Conservation (phyloP, 768 basidiomycete genomes). For the Candolleomyces efflorescens region DNA sequence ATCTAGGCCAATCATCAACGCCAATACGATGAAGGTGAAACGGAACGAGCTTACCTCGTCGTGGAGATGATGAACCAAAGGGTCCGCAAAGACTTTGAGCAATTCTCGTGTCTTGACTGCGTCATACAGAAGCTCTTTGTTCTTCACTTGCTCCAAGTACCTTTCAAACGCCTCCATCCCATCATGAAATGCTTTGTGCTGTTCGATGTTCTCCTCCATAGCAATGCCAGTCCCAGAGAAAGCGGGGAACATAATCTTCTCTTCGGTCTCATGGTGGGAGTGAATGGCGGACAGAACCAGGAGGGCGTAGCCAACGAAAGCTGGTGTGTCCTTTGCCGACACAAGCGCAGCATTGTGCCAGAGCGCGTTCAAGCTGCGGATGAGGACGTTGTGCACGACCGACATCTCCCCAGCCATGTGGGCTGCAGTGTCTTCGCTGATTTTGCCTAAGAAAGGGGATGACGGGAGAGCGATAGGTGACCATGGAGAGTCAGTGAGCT, state of each 20-base stretch:
- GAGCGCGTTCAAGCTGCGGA: constrained; percentile 13
- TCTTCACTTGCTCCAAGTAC: constrained; percentile 15
- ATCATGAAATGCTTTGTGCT: constrained; percentile 19
- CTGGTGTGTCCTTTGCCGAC: constrained; percentile 13
- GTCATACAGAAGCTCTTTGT: constrained; percentile 12
- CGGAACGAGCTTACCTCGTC: constrained; percentile 18
- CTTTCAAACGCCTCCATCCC: constrained; percentile 16
- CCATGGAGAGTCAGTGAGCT: not conserved
- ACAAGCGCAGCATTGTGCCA: constrained; percentile 13
- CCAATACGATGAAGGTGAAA: not conserved
- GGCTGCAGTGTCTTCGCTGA: not conserved
- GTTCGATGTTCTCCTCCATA: constrained; percentile 22
- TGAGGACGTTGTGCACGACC: not conserved
- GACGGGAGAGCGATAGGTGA: not conserved
- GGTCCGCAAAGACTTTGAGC: constrained; percentile 18
- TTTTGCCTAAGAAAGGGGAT: not conserved
- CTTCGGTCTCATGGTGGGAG: constrained; percentile 22
- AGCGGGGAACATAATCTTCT: constrained; percentile 21
- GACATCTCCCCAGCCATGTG: not conserved
- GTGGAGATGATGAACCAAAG: constrained; percentile 20
- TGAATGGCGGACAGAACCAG: constrained; percentile 12
- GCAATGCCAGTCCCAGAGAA: constrained; percentile 17
- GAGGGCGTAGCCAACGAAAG: constrained; percentile 20
- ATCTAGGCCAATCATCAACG: constrained; percentile 11
- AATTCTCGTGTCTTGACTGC: constrained; percentile 13